Conservation (phyloP, 1,284 basidiomycete species). For the Ganoderma leucocontextum region DNA sequence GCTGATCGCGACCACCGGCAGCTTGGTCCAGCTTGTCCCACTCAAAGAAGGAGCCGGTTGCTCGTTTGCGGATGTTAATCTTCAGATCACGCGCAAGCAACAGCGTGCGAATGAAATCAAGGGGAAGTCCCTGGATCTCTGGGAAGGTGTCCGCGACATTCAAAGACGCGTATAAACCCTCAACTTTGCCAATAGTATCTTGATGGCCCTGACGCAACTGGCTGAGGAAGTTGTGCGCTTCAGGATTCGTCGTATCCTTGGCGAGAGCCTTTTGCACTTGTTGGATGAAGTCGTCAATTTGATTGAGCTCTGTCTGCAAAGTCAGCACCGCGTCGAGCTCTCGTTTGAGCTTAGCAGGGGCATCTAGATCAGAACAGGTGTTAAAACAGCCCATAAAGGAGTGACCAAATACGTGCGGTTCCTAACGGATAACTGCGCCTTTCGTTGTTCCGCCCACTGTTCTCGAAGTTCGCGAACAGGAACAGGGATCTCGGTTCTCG, state of each 20-base stretch:
- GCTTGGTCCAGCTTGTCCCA: conserved; percentile 48
- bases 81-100: conserved; percentile 47
- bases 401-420: conserved; percentile 41
- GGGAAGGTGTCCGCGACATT: conserved; percentile 46
- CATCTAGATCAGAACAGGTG: conserved; percentile 37
- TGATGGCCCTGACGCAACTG: conserved; percentile 16
- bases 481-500: conserved; percentile 19
- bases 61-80: conserved; percentile 47
- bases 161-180: conserved; percentile 45
- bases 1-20: conserved; percentile 41
- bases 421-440: conserved; percentile 42
- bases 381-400: background rate
- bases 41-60: conserved; percentile 48
- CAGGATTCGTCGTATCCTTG: conserved; percentile 24
- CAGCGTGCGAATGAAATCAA: conserved; percentile 45
- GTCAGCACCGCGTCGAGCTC: conserved; percentile 47
- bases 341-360: conserved; percentile 43
- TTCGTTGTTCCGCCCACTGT: conserved; percentile 44
- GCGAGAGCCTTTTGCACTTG: conserved; percentile 27
- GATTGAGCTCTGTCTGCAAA: conserved; percentile 46
- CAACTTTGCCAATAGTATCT: conserved; percentile 25
- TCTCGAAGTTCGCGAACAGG: conserved; percentile 34
- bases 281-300: conserved; percentile 36
- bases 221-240: background rate
- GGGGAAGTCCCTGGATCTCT: no score